Evolutionary conservation across 345 rosid species (phyloP).

Genomic region (Pistacia integerrima): DNA sequence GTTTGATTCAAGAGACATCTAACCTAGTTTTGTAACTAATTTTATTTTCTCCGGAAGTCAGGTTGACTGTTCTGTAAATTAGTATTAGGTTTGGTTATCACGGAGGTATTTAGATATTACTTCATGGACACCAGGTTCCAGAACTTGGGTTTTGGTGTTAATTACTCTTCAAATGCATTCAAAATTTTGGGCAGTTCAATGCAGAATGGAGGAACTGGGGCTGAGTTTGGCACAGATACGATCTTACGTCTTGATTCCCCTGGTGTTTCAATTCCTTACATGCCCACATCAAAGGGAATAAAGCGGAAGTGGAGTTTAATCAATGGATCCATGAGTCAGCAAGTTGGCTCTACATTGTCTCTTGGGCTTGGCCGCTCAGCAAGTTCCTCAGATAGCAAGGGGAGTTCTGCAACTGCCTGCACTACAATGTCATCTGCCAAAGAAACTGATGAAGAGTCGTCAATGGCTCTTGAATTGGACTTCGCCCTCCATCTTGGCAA

Average conservation of each 20-base stretch:
- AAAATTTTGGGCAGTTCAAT: constrained; percentile 51
- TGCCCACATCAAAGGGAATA: constrained; percentile 49
- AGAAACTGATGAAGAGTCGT: constrained; percentile 86
- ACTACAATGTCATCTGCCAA: constrained; percentile 72
- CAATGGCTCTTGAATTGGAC: constrained; percentile 81
- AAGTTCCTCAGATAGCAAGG: constrained; percentile 94
- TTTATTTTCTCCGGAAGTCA: constrained; percentile 57
- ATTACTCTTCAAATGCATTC: constrained; percentile 53
- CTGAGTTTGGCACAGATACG: constrained; percentile 51
- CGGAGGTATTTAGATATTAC: constrained; percentile 29
- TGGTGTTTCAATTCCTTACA: constrained; percentile 45
- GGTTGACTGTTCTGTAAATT: constrained; percentile 43
- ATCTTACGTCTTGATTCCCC: constrained; percentile 75
- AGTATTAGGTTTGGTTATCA: constrained; percentile 48
- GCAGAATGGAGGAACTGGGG: constrained; percentile 42
- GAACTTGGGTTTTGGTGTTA: constrained; percentile 47
- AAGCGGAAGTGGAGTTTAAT: constrained; percentile 79
- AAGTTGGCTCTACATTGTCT: constrained; percentile 64
- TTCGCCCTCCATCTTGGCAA: constrained; percentile 82
- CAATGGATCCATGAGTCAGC: constrained; percentile 37
- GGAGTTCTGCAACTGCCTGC: constrained; percentile 77
- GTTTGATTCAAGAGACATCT: constrained; percentile 41
- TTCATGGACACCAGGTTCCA: constrained; percentile 64
- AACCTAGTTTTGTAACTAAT: constrained; percentile 60
- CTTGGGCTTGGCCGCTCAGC: constrained; percentile 72